Evolutionary conservation across 306 rosid species (phyloP).

Genomic region (Quercus mongolica): DNA sequence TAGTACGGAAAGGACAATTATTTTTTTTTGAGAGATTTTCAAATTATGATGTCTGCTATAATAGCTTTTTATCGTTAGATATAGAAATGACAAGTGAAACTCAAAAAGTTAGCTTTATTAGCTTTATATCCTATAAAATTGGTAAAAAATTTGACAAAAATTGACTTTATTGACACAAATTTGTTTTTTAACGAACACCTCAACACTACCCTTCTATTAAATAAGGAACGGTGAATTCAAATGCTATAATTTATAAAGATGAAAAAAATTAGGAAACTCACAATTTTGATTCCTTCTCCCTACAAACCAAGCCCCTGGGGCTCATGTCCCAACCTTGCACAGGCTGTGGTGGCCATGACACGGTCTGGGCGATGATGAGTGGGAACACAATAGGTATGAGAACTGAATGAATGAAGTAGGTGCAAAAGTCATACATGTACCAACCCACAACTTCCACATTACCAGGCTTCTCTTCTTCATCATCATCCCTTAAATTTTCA

Average conservation of each 20-base stretch:
- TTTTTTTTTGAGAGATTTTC: too few species aligned
- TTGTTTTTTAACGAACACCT: too few species aligned
- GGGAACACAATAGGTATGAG: conserved; percentile 82
- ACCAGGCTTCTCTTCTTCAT: conserved; percentile 47
- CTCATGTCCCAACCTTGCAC: conserved; percentile 25
- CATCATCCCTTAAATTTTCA: conserved; percentile 23
- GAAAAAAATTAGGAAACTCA: conserved; percentile 28
- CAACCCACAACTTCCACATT: conserved; percentile 70
- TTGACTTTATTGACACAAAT: too few species aligned
- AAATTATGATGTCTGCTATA: rapidly evolving
- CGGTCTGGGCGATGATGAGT: conserved; percentile 68
- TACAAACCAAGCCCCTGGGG: conserved; percentile 36
- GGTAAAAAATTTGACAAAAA: too few species aligned
- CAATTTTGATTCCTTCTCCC: conserved; percentile 52
- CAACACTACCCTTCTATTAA: too few species aligned
- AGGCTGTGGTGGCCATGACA: conserved; percentile 24
- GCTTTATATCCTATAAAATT: too few species aligned
- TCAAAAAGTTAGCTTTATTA: too few species aligned
- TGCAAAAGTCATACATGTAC: conserved; percentile 73
- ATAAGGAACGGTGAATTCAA: background rate
- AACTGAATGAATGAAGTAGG: conserved; percentile 56
- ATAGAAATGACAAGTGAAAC: too few species aligned
- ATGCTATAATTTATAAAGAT: background rate
- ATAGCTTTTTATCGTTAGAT: too few species aligned
- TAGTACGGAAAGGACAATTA: too few species aligned